Conservation (phyloP, 164 flowering plant species). For the Stephania yunnanensis region DNA sequence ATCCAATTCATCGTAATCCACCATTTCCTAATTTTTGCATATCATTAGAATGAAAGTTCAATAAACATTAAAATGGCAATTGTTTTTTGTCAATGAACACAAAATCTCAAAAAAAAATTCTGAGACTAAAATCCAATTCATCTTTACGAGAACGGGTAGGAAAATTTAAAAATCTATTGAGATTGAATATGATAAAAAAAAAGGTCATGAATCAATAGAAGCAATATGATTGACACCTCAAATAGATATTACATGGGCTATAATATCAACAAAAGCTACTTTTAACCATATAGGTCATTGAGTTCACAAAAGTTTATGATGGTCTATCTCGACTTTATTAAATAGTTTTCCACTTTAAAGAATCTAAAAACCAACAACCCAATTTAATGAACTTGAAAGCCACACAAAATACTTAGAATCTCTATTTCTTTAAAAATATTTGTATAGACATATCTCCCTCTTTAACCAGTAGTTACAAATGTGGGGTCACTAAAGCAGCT, state of each 20-base stretch:
- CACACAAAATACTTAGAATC: background rate
- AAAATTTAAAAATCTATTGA: too few relatives aligned
- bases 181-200: background rate
- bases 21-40: too few relatives aligned
- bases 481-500: background rate
- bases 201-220: background rate
- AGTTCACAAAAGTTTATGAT: background rate
- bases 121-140: too few relatives aligned
- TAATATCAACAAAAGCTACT: background rate
- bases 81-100: too few relatives aligned
- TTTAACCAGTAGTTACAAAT: background rate
- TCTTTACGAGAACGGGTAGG: background rate
- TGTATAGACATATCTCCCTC: background rate
- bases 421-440: background rate
- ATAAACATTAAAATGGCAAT: too few relatives aligned
- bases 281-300: background rate
- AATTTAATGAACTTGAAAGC: background rate
- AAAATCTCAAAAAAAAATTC: too few relatives aligned
- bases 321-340: background rate
- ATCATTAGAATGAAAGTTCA: too few relatives aligned
- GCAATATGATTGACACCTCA: too few relatives aligned
- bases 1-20: too few relatives aligned
- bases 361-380: background rate
- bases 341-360: background rate
- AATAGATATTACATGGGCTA: too few relatives aligned